Evolutionary conservation across 1,139 yeast genomes (phyloP), one percentile per base, ranked within the genome.

Genomic region (Zygosaccharomyces pseudobailii): DNA sequence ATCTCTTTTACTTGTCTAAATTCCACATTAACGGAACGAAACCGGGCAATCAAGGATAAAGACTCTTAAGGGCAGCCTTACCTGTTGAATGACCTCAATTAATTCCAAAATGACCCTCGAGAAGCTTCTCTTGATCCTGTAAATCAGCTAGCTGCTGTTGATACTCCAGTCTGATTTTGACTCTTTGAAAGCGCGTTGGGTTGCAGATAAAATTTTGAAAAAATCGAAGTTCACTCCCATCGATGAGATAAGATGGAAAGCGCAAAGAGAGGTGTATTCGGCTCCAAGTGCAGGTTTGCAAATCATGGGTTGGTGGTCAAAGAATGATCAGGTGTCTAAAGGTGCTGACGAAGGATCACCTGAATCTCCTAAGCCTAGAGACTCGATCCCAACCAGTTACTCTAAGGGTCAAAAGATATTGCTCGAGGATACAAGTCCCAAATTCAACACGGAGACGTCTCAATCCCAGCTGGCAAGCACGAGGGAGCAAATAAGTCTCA

Each of bases 341-440:
- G 41, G 21, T 13, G 10, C 41, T 7, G 8, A 34, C 7, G 22
- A 23, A 17, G 25, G 22, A 8, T 28, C 41, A 5, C n/a, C 34
- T 10, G 22, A 20, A 3, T 22, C 27, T 3, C 2, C 38, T 10
- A 28, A 24, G 32, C 28, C 34, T 23, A 13, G 17, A 13, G 17
- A 13, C 17, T 13, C 17, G 17, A 24, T 37, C 38, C 25, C 46
- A 6, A 48, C 58, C 5, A 63, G 59, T 34, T 65, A 65, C 45
- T 47, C 61, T 6, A 57, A 55, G 22, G 69, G 69, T 3, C 65
- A 64, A 47, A 65, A 61, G 53, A 59, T 69, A 21, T 56, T 70
- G 4, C 48, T 71, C 40, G 70, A 67, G 54, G 73, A 70, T 42
- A 70, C 73, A 21, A 58, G 59, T 42, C 72, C 74, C 30, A 60